Base-by-base conservation (phyloP, 83 land plant species). In the Diphasiastrum complanatum region DNA sequence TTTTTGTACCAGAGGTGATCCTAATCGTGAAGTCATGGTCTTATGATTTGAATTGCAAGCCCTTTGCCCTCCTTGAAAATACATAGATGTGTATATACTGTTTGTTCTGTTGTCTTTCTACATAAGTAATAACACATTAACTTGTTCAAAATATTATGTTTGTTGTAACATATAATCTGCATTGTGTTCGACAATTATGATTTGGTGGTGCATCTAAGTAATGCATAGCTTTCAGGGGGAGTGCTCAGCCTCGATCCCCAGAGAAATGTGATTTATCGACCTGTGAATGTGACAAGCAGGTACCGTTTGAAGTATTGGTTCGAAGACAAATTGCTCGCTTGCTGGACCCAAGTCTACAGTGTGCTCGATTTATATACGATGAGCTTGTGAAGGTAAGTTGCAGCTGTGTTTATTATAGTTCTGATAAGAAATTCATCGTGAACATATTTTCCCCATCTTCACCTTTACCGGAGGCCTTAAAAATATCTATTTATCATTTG, bases 1-100 rank as follows among this genome's bases (percentile, higher is more conserved):
- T 78, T 24, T 78, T 78, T 69, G 79, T 78, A n/a, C 81, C 81
- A 25, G 81, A 78, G 78, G 81, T 78, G 53, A 8, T 38, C 43
- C 43, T 38, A 38, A 8, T 8, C 14, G 8, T 38, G 8, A 38
- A 14, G 43, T 14, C 12, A 8, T 38, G 43, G 12, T 8, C 43
- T 38, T 14, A 8, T 38, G 8, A 14, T 38, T 8, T 38, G 8
- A 38, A 38, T 38, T 8, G 43, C 43, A 8, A 38, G 14, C n/a
- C n/a, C n/a, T n/a, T n/a, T n/a, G n/a, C n/a, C n/a, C n/a, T n/a
- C n/a, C n/a, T n/a, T n/a, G n/a, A n/a, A n/a, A n/a, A n/a, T n/a
- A n/a, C n/a, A n/a, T n/a, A n/a, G n/a, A n/a, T n/a, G n/a, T 40
- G 16, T 40, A 40, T 40, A 40, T 40, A 40, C n/a, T 40, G 16